Evolutionary conservation across 192 early-diverging fungal species (phyloP), one percentile per base, ranked within the genome.

Genomic region (Coemansia sp.): DNA sequence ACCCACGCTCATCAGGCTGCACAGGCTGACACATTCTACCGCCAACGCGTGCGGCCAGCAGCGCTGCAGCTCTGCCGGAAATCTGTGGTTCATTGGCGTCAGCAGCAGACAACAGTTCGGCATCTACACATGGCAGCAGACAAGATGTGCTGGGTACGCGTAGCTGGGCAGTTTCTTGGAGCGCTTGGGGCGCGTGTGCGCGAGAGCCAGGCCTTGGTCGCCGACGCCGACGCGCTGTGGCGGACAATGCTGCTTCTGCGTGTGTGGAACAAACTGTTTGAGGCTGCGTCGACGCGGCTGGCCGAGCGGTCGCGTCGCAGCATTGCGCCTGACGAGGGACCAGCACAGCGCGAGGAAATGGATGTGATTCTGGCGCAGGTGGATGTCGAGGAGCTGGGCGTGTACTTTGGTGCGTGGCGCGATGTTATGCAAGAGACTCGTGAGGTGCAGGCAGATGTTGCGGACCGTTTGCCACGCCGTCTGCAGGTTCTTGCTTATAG

Each of bases 331-430:
- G 56, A 39, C 50, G 25, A 58, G 12, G 57, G 27, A 38, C 47
- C 8, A 32, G 54, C 27, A 17, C 41, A 43, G 41, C 41, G 41
- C 15, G 41, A 43, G 15, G 45, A 35, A 24, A 55, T 57, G 6
- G 59, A 60, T 0, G 49, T 6, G 21, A 47, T 62, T 22, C 27
- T 47, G 11, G 50, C 52, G 1, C 38, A 57, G 6, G 38, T 45
- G 19, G 50, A 59, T 3, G 41, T 47, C 14, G 21, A 60, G 14
- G 29, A 56, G 24, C 48, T 71, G 35, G 5, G 6, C 14, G 0
- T 37, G 24, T 64, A 35, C 51, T 78, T 78, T 57, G 22, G 14
- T 37, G 53, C 45, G 0, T 78, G 75, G 75, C 75, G 52, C 14
- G 32, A 63, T 22, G 45, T 69, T 12, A 59, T 56, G 21, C 7